A percentile compares a stretch with the other conserved stretches of the same genome.
These are phyloP conservation scores for Sophora flavescens DNA, from an alignment of 306 rosid species.

Conservation along the genomic window DNA sequence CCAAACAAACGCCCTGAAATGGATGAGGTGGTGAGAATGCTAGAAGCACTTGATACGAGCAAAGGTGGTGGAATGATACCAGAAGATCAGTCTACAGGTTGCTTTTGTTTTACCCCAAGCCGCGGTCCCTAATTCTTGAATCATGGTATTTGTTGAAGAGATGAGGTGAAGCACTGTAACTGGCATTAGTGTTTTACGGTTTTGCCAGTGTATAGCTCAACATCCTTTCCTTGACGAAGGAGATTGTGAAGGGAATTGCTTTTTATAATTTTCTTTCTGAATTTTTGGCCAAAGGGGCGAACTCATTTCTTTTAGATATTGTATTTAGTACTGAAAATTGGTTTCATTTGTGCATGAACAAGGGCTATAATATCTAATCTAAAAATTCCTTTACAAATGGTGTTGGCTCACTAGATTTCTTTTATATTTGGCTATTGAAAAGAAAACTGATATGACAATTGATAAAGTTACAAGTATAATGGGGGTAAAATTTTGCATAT, in stretches of 20 bases:
- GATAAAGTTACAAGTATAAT: too few relatives aligned
- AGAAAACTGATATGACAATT: too few relatives aligned
- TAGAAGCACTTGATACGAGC: constrained; percentile 84
- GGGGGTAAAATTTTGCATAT: too few relatives aligned
- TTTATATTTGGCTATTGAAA: too few relatives aligned
- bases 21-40: constrained; percentile 78
- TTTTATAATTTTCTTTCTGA: not conserved
- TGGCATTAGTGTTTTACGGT: constrained; percentile 46
- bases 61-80: constrained; percentile 95
- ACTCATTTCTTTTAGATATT: constrained; percentile 33
- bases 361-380: constrained; percentile 1
- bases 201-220: constrained; percentile 43
- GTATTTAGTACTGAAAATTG: constrained; percentile 36
- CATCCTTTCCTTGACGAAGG: constrained; percentile 15
- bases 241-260: constrained; percentile 29
- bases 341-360: constrained; percentile 35
- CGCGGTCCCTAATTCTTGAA: constrained; percentile 68
- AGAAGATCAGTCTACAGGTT: constrained; percentile 63
- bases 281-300: constrained; percentile 38
- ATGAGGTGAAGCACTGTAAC: constrained; percentile 37
- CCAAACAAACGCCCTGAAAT: constrained; percentile 83
- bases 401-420: not conserved
- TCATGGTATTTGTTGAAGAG: constrained; percentile 24
- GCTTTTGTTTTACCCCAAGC: constrained; percentile 68
- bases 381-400: not conserved